phyloP scores from a whole-genome alignment of 805 yeast species.

The Yarrowia sp. region DNA sequence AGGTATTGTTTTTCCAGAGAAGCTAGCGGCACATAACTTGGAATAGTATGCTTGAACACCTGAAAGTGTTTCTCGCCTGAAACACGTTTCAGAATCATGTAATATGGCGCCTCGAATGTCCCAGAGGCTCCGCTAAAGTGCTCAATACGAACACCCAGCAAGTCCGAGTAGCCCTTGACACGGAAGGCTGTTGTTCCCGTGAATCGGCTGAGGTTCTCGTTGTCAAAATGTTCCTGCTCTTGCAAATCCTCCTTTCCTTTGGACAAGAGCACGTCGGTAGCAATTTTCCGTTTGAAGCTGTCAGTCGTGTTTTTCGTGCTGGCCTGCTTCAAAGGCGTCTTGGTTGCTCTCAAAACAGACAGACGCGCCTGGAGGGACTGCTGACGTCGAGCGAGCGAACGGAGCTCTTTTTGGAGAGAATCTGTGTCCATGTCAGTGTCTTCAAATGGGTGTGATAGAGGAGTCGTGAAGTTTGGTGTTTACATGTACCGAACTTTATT shows the following conservation, averaged over 20 bases:
- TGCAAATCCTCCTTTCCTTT: neutral
- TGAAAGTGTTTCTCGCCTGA: neutral
- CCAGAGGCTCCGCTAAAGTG: neutral
- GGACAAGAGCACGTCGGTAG: neutral
- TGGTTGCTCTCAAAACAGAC: neutral
- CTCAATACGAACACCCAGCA: slow-evolving; percentile 12
- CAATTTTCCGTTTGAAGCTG: neutral
- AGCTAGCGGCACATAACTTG: neutral
- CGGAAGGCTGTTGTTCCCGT: slow-evolving; percentile 20
- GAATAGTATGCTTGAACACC: slow-evolving; percentile 14
- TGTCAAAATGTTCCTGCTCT: neutral
- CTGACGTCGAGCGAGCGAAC: neutral
- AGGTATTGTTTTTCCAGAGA: neutral
- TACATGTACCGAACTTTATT: slow-evolving; percentile 1
- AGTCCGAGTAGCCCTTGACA: neutral
- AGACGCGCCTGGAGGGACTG: neutral
- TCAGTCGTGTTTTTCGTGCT: neutral
- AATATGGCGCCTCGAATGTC: neutral
- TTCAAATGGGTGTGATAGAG: neutral
- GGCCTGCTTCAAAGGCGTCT: neutral
- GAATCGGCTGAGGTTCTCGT: slow-evolving; percentile 3
- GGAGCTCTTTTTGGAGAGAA: neutral
- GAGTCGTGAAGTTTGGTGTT: neutral
- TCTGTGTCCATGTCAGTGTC: neutral
- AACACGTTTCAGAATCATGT: neutral